phyloP scores from a whole-genome alignment of 2,329 filamentous ascomycete species.

The Cercospora zeae-maydis region DNA sequence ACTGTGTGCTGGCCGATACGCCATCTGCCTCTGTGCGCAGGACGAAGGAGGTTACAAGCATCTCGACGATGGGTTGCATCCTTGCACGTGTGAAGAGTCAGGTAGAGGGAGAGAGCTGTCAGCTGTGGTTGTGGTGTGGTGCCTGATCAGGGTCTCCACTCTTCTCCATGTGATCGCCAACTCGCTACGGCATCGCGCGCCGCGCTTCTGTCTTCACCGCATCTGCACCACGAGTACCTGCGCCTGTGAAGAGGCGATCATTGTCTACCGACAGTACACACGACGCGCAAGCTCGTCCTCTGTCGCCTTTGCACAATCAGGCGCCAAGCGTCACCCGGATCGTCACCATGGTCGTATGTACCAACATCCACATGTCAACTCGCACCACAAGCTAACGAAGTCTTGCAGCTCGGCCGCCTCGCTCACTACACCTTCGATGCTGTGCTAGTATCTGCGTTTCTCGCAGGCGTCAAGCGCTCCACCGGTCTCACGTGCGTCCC shows the following conservation, averaged over 20 bases:
- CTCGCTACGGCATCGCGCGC: neutral
- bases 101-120: neutral
- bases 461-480: conserved; percentile 95
- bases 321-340: neutral
- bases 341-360: conserved; percentile 6
- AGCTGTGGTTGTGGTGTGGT: neutral
- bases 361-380: neutral
- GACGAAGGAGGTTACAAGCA: neutral
- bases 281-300: neutral
- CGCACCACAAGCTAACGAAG: conserved; percentile 28
- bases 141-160: neutral
- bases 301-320: neutral
- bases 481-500: conserved; percentile 91
- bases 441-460: conserved; percentile 90
- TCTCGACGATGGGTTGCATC: neutral
- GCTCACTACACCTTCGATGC: conserved; percentile 96
- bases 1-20: neutral
- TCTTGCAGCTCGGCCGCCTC: conserved; percentile 80
- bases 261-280: neutral
- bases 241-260: neutral
- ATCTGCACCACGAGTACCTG: neutral
- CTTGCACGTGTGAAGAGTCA: neutral
- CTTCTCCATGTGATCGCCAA: neutral
- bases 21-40: neutral
- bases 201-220: neutral